Evolutionary conservation across 2,329 filamentous ascomycete species (phyloP), one percentile per base, ranked within the genome.

Genomic region (Calycina marina): DNA sequence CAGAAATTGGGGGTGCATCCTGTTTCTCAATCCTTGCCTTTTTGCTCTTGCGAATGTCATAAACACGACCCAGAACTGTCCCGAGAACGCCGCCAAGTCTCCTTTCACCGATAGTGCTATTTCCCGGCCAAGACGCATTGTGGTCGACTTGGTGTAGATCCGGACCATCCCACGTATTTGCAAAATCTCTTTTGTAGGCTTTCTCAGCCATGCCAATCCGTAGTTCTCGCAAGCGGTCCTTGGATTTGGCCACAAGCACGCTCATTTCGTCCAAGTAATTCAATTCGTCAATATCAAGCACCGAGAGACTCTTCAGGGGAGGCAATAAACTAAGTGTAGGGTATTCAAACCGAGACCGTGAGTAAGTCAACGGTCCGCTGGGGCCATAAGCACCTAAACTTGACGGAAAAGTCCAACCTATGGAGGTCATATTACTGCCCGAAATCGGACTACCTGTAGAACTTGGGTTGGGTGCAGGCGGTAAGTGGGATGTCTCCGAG

Each of bases 201-300:
- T 58, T 61, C 18, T 59, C 50, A 4, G 80, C 72, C 34, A 90
- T 72, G 4, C 83, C 80, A 4, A 90, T 66, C 26, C 80, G 67
- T 18, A 92, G 61, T 52, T 88, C 82, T 17, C 69, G 66, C 11
- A 90, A 58, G 25, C 64, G 64, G 39, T 66, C 61, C 37, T 71
- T 63, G 9, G 81, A 88, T 14, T 74, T 69, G 38, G 77, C 76
- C 38, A 90, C 72, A 9, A 90, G 63, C 25, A 82, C 62, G 33
- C 77, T 77, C 69, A 90, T 78, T 56, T 90, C 83, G 48, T 88
- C 81, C 22, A 88, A 57, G 51, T 90, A 90, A 16, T 76, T 68
- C n/a, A 83, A 56, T 49, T 88, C 80, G 47, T 90, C 83, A 38
- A 90, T 79, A 44, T 90, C 78, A 25, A 90, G 61, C 1, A 86